Evolutionary conservation across 306 rosid genomes (phyloP).

Genomic region (Gynostemma pentaphyllum): DNA sequence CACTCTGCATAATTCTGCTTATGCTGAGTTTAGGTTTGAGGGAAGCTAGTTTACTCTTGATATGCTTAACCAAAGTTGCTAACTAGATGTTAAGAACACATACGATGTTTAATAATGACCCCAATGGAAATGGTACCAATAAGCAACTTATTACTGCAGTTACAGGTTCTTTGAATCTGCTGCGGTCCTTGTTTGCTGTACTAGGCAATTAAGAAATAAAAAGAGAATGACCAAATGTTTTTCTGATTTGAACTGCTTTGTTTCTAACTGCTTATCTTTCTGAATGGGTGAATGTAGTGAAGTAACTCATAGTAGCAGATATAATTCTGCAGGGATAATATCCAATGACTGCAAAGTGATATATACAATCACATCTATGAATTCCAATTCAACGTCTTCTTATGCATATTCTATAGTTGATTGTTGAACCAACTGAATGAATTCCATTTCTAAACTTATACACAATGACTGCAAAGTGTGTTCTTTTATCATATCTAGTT

Average conservation of each 20-base stretch:
- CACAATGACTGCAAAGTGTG: background rate
- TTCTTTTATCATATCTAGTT: background rate
- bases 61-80: background rate
- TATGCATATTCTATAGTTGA: background rate
- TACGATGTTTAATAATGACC: background rate
- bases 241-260: background rate
- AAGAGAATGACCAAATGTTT: background rate
- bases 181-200: background rate
- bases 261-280: background rate
- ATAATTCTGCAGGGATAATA: background rate
- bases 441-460: background rate
- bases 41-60: background rate
- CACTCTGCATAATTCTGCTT: background rate
- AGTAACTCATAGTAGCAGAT: background rate
- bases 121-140: background rate
- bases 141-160: background rate
- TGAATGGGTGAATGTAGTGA: background rate
- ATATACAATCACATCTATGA: background rate
- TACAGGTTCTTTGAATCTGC: background rate
- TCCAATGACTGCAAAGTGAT: no score
- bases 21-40: background rate
- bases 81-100: background rate
- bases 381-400: background rate
- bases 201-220: background rate
- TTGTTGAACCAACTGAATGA: background rate